These are phyloP conservation scores for Hyaloperonospora arabidopsidis DNA, from an alignment of 352 stramenopile genomes.

Conservation along the genomic window DNA sequence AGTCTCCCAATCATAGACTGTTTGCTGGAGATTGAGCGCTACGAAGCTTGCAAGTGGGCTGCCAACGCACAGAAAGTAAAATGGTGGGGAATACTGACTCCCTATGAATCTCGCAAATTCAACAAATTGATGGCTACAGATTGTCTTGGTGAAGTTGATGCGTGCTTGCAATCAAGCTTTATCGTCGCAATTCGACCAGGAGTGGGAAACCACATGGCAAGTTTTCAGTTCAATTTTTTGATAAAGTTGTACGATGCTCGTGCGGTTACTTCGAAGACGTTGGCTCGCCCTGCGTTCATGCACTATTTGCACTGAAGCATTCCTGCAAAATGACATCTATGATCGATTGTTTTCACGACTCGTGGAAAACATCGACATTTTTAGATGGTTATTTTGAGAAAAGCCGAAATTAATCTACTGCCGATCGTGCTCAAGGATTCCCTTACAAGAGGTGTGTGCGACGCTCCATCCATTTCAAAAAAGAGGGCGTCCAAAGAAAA, in stretches of 20 bases:
- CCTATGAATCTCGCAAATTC: too few species aligned
- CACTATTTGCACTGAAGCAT: too few species aligned
- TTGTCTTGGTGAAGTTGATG: background rate
- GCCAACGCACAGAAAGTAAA: background rate
- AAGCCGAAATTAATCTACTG: too few species aligned
- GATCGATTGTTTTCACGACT: background rate
- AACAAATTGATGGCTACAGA: background rate
- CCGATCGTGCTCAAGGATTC: too few species aligned
- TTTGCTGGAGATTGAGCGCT: background rate
- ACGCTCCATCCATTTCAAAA: too few species aligned
- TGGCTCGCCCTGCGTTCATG: too few species aligned
- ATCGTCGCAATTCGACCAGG: background rate
- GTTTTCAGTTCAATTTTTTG: conserved; percentile 1
- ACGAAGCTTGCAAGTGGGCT: background rate
- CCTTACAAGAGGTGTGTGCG: too few species aligned
- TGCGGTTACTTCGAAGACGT: too few species aligned
- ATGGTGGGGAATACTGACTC: background rate
- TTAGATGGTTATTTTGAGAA: too few species aligned
- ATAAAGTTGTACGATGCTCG: background rate
- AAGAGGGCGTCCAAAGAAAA: too few species aligned
- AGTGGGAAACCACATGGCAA: background rate
- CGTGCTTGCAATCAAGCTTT: background rate
- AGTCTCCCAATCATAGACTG: too few species aligned
- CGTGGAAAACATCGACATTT: background rate
- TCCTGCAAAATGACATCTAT: too few species aligned